Base-by-base conservation (phyloP, 371 early-diverging fungal species). In the Phascolomyces articulosus region DNA sequence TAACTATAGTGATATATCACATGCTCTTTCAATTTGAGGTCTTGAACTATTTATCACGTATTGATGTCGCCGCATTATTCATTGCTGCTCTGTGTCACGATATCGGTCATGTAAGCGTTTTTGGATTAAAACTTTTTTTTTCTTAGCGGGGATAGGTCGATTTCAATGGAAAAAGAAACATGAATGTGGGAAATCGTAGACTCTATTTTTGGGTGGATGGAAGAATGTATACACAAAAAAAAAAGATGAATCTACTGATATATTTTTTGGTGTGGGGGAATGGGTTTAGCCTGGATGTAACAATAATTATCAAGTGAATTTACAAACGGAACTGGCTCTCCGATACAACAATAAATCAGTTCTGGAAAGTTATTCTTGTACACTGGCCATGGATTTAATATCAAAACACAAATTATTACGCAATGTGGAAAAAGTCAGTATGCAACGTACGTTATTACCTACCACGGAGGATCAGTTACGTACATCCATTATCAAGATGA, bases 41-140 rank as follows among this genome's bases (percentile, higher is more conserved):
- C 0, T 74, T 79, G 0, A 82, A 80, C 10, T 89, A 88, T 54
- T 69, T 94, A 11, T 80, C 90, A n/a, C 68, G 81, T 21, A 77
- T 86, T 11, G 95, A 95, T 66, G 79, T 90, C 62, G 87, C 90
- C 18, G 85, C 90, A 10, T 69, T 95, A 44, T 70, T 95, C 28
- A 85, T 96, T 40, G 89, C 93, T 38, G 95, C 90, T n/a, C 80
- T 96, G 40, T 92, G 93, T 70, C 96, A 96, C 73, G 96, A 96
- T 69, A 88, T 92, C 60, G 91, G 94, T 40, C 96, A 96, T 75
- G 93, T 93, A 89, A 88, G 90, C 81, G 34, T 34, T 34, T 34
- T 34, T 34, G 34, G 34, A 34, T 34, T 34, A n/a, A n/a, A n/a
- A n/a, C n/a, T 34, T 34, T 34, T 34, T 34, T 67, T 91, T 95